Evolutionary conservation across 139 green algal genomes (phyloP), one percentile per base, ranked within the genome.

Genomic region (Edaphochlamys debaryana): DNA sequence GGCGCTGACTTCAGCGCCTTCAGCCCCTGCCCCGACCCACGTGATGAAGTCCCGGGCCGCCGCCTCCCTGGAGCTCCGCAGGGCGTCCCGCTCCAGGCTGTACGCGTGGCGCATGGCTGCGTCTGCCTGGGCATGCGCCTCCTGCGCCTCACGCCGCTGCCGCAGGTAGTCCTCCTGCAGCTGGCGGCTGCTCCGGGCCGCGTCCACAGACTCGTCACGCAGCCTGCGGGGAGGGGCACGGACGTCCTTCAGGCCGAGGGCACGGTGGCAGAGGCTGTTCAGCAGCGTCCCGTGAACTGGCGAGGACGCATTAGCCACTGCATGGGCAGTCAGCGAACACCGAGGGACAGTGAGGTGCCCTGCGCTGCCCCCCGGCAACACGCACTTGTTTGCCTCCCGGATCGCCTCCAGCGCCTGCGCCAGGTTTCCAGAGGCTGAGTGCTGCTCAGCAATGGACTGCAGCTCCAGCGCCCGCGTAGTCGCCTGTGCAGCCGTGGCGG

Each of bases 21-120:
- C n/a, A n/a, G n/a, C n/a, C n/a, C n/a, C n/a, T n/a, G n/a, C n/a
- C n/a, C n/a, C n/a, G n/a, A n/a, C n/a, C n/a, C 19, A 81, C 74
- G 40, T 63, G 40, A 40, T 37, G 23, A 70, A 42, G 34, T 71
- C 52, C 34, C 40, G 60, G 30, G n/a, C 40, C 0, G 74, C 74
- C 5, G 74, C 40, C 45, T 71, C 40, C 13, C 29, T n/a, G 4
- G 60, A 71, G 17, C 40, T 30, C 32, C 32, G 64, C 60, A 82
- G 63, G 22, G 76, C 76, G 8, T 82, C 76, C 6, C 63, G 76
- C 76, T 82, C 76, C 42, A 82, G n/a, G 41, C 41, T 52, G 76
- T 82, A 82, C 20, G 76, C 76, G 37, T 74, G 76, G 2, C 76
- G 76, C 76, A 82, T 82, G 37, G 76, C 76, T 25, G 76, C 76